phyloP scores from a whole-genome alignment of 1,284 basidiomycete species.

The Nidula niveotomentosa region DNA sequence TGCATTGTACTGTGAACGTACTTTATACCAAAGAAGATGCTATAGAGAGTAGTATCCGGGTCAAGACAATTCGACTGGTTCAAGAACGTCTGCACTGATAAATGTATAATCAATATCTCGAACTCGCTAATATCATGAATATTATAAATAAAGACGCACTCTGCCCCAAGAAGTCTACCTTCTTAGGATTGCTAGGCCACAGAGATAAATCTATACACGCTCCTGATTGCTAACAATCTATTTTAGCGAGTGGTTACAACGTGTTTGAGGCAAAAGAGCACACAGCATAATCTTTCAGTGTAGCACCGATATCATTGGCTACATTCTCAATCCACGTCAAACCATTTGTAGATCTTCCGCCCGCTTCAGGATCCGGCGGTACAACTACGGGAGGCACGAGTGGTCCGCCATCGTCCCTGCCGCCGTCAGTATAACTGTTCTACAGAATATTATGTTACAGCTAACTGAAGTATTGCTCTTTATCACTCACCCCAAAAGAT shows the following conservation, averaged over 20 bases:
- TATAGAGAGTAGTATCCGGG: slow-evolving; percentile 31
- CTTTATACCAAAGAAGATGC: slow-evolving; percentile 37
- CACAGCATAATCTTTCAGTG: slow-evolving; percentile 42
- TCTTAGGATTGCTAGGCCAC: slow-evolving; percentile 24
- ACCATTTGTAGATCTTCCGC: slow-evolving; percentile 35
- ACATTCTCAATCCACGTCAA: slow-evolving; percentile 34
- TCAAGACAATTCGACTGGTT: slow-evolving; percentile 14
- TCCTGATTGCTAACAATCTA: slow-evolving; percentile 30
- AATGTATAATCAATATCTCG: slow-evolving; percentile 22
- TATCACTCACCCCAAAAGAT: slow-evolving; percentile 35
- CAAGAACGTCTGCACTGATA: slow-evolving; percentile 26
- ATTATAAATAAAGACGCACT: slow-evolving; percentile 6
- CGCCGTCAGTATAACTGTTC: slow-evolving; percentile 33
- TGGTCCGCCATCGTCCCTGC: slow-evolving; percentile 25
- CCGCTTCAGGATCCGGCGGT: slow-evolving; percentile 33
- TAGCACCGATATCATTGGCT: slow-evolving; percentile 26
- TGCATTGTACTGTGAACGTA: slow-evolving; percentile 14
- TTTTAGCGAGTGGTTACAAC: neutral
- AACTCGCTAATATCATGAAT: neutral
- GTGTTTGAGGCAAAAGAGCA: slow-evolving; percentile 9
- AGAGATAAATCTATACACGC: slow-evolving; percentile 15
- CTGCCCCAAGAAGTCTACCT: slow-evolving; percentile 4
- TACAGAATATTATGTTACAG: slow-evolving; percentile 13
- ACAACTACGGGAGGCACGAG: slow-evolving; percentile 25
- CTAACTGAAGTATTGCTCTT: neutral